Conservation (phyloP, 768 basidiomycete species). For the Coprinellus micaceus region DNA sequence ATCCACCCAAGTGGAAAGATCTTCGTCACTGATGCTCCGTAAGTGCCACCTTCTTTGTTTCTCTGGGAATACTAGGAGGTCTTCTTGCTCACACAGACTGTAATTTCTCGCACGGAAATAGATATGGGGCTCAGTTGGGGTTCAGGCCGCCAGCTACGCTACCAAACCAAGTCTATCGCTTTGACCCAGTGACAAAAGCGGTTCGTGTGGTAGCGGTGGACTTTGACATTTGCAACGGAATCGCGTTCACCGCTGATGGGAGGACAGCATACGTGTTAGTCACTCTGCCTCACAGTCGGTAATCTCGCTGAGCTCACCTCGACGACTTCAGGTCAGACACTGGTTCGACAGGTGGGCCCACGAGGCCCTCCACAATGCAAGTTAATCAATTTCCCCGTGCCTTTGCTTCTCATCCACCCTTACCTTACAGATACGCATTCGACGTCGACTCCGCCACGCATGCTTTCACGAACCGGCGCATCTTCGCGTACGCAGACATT, state of each 20-base stretch:
- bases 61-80: background rate
- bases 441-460: constrained; percentile 58
- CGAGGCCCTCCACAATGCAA: constrained; percentile 65
- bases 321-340: constrained; percentile 44
- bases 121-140: constrained; percentile 60
- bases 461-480: constrained; percentile 52
- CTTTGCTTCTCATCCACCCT: background rate
- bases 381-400: constrained; percentile 15
- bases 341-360: constrained; percentile 46
- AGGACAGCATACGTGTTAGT: constrained; percentile 59
- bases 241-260: constrained; percentile 66
- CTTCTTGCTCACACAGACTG: background rate
- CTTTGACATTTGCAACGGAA: constrained; percentile 71
- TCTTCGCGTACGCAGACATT: constrained; percentile 64
- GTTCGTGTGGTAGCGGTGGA: constrained; percentile 74
- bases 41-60: constrained; percentile 20
- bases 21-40: constrained; percentile 75
- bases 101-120: constrained; percentile 23
- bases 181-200: constrained; percentile 60
- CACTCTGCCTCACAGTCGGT: background rate
- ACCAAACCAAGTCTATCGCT: constrained; percentile 75
- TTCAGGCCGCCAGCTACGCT: constrained; percentile 66
- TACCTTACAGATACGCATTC: constrained; percentile 58
- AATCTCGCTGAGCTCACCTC: background rate
- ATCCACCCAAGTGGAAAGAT: constrained; percentile 66